phyloP scores from a whole-genome alignment of 257 asterid genomes.

The Fraxinus cuspidata region DNA sequence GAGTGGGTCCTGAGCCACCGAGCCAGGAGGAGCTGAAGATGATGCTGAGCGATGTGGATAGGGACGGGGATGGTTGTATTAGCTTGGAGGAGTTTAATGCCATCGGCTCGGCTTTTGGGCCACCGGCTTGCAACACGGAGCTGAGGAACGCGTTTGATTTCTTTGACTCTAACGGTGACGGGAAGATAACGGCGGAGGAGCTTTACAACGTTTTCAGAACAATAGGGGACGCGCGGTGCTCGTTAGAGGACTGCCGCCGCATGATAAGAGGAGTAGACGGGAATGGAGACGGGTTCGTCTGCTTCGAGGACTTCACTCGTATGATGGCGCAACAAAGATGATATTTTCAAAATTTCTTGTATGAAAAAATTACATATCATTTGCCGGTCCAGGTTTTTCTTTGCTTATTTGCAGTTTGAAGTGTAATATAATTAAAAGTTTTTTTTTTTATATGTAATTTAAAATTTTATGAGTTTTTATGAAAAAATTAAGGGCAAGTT shows the following conservation, averaged over 20 bases:
- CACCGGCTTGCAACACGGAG: constrained; percentile 27
- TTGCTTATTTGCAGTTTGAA: not conserved
- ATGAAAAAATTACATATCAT: not conserved
- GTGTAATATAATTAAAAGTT: no score
- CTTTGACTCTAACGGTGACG: constrained; percentile 32
- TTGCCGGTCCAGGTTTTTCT: not conserved
- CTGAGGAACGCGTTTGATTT: constrained; percentile 27
- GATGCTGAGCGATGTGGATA: constrained; percentile 27
- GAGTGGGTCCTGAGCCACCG: constrained; percentile 22
- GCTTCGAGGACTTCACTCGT: constrained; percentile 31
- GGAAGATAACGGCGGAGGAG: constrained; percentile 34
- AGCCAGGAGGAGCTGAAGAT: constrained; percentile 24
- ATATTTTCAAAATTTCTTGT: not conserved
- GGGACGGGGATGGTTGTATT: constrained; percentile 32
- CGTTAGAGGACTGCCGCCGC: constrained; percentile 32
- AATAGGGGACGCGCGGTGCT: constrained; percentile 24
- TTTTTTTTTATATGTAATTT: no score
- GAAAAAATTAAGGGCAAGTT: no score
- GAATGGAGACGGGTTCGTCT: constrained; percentile 32
- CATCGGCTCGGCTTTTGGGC: constrained; percentile 22
- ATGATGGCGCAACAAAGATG: constrained; percentile 34
- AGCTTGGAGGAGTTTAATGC: constrained; percentile 31
- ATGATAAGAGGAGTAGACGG: constrained; percentile 33
- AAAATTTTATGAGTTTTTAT: no score
- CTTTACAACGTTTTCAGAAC: constrained; percentile 18